Percentiles rank a stretch among this genome's conserved stretches.
phyloP scores from a whole-genome alignment of 805 yeast species.

The Candida ponderosae region DNA sequence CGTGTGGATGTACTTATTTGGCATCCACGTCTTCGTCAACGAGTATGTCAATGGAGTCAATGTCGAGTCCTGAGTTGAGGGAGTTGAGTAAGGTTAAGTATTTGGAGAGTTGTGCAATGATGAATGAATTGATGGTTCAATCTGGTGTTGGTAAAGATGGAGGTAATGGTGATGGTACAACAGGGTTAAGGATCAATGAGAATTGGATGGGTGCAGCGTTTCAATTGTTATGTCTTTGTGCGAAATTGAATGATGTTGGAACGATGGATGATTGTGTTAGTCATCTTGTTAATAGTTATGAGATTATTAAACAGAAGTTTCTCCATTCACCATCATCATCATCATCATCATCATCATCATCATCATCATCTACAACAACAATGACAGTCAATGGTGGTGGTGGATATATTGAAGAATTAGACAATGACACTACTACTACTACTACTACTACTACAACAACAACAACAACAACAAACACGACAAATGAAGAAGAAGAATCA shows the following conservation, averaged over 20 bases:
- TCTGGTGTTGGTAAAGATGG: neutral
- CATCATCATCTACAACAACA: neutral
- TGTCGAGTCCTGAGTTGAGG: conserved; percentile 21
- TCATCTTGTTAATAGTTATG: conserved; percentile 27
- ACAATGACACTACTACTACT: conserved; percentile 1
- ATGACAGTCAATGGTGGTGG: neutral
- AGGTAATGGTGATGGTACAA: too few relatives aligned
- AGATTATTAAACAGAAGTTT: conserved; percentile 24
- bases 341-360: neutral
- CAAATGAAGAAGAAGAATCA: neutral
- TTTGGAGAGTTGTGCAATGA: neutral
- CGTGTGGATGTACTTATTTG: conserved; percentile 34
- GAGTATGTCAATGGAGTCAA: too few relatives aligned
- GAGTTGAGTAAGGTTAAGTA: conserved; percentile 4
- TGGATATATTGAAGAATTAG: neutral
- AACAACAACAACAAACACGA: too few relatives aligned
- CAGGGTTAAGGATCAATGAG: conserved; percentile 9
- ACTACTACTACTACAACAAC: neutral
- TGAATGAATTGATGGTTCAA: too few relatives aligned
- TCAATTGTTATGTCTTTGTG: conserved; percentile 30
- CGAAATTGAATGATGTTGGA: conserved; percentile 23
- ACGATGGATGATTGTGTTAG: conserved; percentile 21
- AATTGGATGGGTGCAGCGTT: conserved; percentile 34
- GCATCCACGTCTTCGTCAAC: too few relatives aligned
- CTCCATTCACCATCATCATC: neutral